A percentile compares a stretch with the other conserved stretches of the same genome.
Evolutionary conservation across 148 eudicot genomes (phyloP).

Genomic region (Rhododendron griersonianum): DNA sequence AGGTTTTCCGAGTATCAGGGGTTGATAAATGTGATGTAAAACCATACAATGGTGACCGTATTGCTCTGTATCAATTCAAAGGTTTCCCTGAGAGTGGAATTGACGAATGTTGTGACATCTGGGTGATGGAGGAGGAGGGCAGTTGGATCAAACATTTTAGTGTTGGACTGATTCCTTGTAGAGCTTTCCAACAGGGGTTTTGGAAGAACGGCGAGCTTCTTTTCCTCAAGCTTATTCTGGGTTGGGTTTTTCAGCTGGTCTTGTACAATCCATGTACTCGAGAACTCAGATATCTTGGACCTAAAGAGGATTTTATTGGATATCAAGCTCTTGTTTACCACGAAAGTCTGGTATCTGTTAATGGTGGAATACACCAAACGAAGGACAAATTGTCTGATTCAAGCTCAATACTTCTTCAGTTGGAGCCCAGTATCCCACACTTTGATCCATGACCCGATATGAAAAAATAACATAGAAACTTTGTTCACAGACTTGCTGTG

Average conservation of each 20-base stretch:
- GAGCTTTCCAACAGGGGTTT: not conserved
- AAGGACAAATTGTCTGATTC: not conserved
- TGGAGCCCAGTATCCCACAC: not conserved
- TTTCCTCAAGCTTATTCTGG: not conserved
- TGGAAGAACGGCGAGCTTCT: not conserved
- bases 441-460: not conserved
- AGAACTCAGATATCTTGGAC: not conserved
- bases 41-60: not conserved
- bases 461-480: too few relatives aligned
- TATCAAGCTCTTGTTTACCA: not conserved
- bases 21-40: too few relatives aligned
- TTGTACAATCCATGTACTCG: not conserved
- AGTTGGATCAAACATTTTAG: not conserved
- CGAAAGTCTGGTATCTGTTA: not conserved
- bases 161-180: not conserved
- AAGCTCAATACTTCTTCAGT: not conserved
- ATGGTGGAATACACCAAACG: not conserved
- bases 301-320: not conserved
- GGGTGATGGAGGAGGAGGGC: constrained; percentile 4
- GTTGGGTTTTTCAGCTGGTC: not conserved
- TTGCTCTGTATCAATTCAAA: not conserved
- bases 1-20: not conserved
- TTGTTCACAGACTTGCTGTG: too few relatives aligned
- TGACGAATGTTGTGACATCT: not conserved
- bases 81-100: not conserved